phyloP scores from a whole-genome alignment of 2,329 filamentous ascomycete genomes.

The Pseudophaeomoniella oleicola region DNA sequence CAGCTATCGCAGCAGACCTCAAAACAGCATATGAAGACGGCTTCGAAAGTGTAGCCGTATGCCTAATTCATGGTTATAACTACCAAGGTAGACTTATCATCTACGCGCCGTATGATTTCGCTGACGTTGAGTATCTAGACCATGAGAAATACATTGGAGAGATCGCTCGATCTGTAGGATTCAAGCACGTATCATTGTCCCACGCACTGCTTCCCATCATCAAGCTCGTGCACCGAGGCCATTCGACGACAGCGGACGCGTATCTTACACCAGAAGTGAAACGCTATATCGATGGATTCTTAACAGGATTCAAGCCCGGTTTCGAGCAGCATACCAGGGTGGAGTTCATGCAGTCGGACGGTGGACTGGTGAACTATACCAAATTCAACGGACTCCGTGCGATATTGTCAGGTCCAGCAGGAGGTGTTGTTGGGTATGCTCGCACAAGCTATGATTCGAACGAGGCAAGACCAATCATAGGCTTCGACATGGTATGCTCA shows the following conservation, averaged over 20 bases:
- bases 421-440: conserved; percentile 82
- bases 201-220: conserved; percentile 77
- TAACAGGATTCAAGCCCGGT: conserved; percentile 58
- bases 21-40: conserved; percentile 54
- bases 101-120: neutral
- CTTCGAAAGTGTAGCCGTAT: conserved; percentile 72
- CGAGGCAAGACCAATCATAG: conserved; percentile 70
- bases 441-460: conserved; percentile 61
- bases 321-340: conserved; percentile 62
- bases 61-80: conserved; percentile 83
- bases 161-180: conserved; percentile 66
- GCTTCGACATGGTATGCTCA: too few species aligned
- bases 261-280: conserved; percentile 68
- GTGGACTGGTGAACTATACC: conserved; percentile 41
- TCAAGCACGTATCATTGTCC: conserved; percentile 58
- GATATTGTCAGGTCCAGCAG: conserved; percentile 81
- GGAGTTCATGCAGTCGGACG: conserved; percentile 91
- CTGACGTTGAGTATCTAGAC: conserved; percentile 62
- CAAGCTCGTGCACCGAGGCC: conserved; percentile 64
- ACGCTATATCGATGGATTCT: conserved; percentile 47
- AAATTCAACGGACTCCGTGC: conserved; percentile 74
- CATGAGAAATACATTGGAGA: conserved; percentile 70
- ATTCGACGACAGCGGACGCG: conserved; percentile 64
- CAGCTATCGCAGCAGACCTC: conserved; percentile 42
- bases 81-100: conserved; percentile 67